Evolutionary conservation across 306 rosid genomes (phyloP).

Genomic region (Datisca glomerata): DNA sequence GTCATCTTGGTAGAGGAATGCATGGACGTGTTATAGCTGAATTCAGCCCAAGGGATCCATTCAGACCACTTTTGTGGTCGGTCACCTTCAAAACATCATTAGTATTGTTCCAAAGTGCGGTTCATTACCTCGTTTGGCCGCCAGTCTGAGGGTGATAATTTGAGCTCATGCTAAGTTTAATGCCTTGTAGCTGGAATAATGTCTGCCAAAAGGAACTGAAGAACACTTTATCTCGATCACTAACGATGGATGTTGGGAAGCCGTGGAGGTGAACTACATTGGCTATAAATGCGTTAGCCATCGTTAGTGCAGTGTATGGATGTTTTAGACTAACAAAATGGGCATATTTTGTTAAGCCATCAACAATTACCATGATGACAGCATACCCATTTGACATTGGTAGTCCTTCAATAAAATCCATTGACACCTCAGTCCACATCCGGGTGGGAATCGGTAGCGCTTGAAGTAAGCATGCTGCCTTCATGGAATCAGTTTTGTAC

Average conservation of each 20-base stretch:
- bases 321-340: conserved; percentile 1
- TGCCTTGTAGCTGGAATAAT: background rate
- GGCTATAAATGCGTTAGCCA: background rate
- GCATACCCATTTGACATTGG: background rate
- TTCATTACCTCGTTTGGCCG: background rate
- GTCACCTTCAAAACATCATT: background rate
- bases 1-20: background rate
- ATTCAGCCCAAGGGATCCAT: conserved; percentile 3
- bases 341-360: background rate
- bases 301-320: background rate
- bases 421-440: background rate
- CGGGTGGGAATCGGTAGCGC: background rate
- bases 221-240: background rate
- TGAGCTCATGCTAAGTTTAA: background rate
- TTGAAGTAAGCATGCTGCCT: background rate
- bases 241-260: background rate
- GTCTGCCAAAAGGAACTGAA: background rate
- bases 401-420: conserved; percentile 1
- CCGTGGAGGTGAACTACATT: background rate
- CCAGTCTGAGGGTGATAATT: background rate
- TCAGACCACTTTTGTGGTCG: background rate
- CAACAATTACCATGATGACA: background rate
- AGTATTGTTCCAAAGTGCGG: background rate
- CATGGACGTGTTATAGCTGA: background rate
- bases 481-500: background rate